Percentiles rank a stretch among this genome's conserved stretches.
Conservation (phyloP, 352 stramenopile genomes). For the Phytophthora brassicae region DNA sequence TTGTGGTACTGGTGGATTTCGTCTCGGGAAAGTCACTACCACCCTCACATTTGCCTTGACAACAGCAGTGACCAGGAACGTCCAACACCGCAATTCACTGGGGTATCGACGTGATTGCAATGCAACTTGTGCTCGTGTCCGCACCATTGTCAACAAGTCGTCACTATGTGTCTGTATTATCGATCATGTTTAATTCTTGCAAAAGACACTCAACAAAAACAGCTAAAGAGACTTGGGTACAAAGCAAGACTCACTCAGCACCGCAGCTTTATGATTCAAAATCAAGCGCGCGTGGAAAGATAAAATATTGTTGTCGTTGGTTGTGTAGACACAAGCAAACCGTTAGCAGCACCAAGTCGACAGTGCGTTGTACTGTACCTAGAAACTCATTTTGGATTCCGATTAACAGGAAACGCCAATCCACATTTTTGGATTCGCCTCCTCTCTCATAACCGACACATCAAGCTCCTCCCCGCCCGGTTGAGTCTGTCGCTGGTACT, state of each 20-base stretch:
- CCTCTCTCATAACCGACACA: slow-evolving; percentile 11
- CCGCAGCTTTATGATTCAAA: neutral
- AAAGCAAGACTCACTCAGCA: neutral
- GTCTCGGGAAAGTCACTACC: neutral
- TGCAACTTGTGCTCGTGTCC: neutral
- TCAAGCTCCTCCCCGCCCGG: slow-evolving; percentile 2
- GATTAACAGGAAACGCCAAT: slow-evolving; percentile 10
- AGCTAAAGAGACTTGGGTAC: slow-evolving; percentile 1
- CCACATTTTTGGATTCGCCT: slow-evolving; percentile 26
- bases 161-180: too few relatives aligned
- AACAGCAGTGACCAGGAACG: neutral
- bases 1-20: neutral
- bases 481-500: neutral
- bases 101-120: neutral
- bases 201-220: too few relatives aligned
- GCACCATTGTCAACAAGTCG: too few relatives aligned
- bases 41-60: neutral
- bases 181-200: too few relatives aligned
- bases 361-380: too few relatives aligned
- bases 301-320: neutral
- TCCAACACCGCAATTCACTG: neutral
- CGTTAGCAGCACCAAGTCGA: too few relatives aligned
- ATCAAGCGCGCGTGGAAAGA: slow-evolving; percentile 18
- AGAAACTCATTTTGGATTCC: too few relatives aligned
- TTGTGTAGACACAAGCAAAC: neutral